Base-by-base conservation (phyloP, 1,139 yeast species). In the Cylindricascospora bacillispora region DNA sequence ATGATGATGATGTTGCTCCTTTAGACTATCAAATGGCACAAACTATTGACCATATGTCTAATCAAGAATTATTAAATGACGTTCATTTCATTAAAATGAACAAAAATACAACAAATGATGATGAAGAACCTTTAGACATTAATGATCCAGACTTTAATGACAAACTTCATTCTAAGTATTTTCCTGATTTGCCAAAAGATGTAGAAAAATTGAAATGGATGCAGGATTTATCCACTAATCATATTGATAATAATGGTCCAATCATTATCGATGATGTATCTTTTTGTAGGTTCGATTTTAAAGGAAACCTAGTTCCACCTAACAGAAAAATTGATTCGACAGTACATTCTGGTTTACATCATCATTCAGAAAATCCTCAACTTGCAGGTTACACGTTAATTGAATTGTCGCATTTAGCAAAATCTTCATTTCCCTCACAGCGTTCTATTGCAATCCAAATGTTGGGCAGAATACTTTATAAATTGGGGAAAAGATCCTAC, bases 301-400 rank as follows among this genome's bases (percentile, higher is more conserved):
- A 72, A 35, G 98, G 97, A 6, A 63, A 81, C 41, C 54, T 89
- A 32, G 61, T 89, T 3, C 72, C 78, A 23, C 67, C 74, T 24
- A 47, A 62, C 18, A 40, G 58, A 29, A 55, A 59, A 38, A 51
- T 65, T 22, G 41, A 54, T 1, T 62, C 73, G 5, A 65, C 72
- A 3, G 64, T 79, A 0, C 62, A 67, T 26, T 54, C 71, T 30
- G 99, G 95, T 0, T 65, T 89, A 15, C 95, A 85, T 46, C 97
- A 89, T 51, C 99, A 89, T 53, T 70, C 95, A 0, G 83, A 79
- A 15, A 73, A 77, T 33, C 95, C 97, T 1, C 74, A 77, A 26
- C 63, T 86, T 33, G 94, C 98, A 0, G 99, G 99, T 0, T 89
- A 89, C 52, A 85, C 97, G 0, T 54, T 89, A 15, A 63, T 71